Conservation (phyloP, 805 yeast genomes). For the Pichia scutulata region DNA sequence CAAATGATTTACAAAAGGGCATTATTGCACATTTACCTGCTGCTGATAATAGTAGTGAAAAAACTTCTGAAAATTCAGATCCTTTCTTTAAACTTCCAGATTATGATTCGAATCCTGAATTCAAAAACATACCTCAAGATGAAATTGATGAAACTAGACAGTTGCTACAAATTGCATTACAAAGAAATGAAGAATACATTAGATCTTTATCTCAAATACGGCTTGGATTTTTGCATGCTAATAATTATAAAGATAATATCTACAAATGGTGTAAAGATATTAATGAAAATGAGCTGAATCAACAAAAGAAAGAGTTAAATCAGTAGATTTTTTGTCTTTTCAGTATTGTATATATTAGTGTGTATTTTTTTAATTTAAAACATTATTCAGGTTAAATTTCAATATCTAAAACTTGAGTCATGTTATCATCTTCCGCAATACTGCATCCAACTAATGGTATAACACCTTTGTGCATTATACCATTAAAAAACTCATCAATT, state of each 20-base stretch:
- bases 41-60: not conserved
- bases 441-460: constrained; percentile 9
- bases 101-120: constrained; percentile 38
- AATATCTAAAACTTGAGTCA: constrained; percentile 11
- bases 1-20: constrained; percentile 14
- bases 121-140: constrained; percentile 40
- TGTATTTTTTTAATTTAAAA: not conserved
- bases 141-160: constrained; percentile 66
- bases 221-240: constrained; percentile 70
- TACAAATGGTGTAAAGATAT: constrained; percentile 82
- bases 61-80: no score
- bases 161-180: constrained; percentile 68
- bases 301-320: not conserved
- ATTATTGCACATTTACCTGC: not conserved
- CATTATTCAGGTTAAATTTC: not conserved
- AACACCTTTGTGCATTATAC: constrained; percentile 33
- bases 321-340: not conserved
- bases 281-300: constrained; percentile 41
- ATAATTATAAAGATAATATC: constrained; percentile 61
- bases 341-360: not conserved
- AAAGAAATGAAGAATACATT: constrained; percentile 80
- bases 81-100: constrained; percentile 64
- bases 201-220: constrained; percentile 69
- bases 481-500: constrained; percentile 59
- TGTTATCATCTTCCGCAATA: not conserved